phyloP scores from a whole-genome alignment of 176 grass and related monocot species.

The Leersia perrieri region DNA sequence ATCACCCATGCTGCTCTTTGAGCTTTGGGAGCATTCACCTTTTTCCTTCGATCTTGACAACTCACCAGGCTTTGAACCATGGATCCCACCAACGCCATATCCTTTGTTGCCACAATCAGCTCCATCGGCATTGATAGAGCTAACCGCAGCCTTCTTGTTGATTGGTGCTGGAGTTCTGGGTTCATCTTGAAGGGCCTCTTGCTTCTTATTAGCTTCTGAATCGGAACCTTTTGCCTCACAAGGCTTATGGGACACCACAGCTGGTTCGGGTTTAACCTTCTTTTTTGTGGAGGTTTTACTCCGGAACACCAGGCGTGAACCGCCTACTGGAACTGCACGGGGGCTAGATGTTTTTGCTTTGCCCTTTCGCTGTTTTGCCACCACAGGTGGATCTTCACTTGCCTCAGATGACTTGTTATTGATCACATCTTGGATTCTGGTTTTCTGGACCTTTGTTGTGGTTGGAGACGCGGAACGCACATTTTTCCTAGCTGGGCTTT shows the following conservation, averaged over 20 bases:
- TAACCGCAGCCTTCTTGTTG: constrained; percentile 36
- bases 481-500: constrained; percentile 46
- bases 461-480: constrained; percentile 47
- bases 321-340: constrained; percentile 44
- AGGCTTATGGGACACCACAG: constrained; percentile 28
- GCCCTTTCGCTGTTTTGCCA: constrained; percentile 58
- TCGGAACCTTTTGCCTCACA: constrained; percentile 41
- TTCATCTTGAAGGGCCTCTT: constrained; percentile 42
- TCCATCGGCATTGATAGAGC: not conserved
- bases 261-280: constrained; percentile 68
- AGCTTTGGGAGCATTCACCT: constrained; percentile 94
- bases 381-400: constrained; percentile 23
- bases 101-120: constrained; percentile 40
- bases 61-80: constrained; percentile 39
- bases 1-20: constrained; percentile 95
- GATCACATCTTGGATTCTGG: constrained; percentile 97
- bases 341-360: constrained; percentile 70
- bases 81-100: constrained; percentile 32
- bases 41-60: constrained; percentile 74
- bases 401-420: constrained; percentile 40
- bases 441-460: constrained; percentile 51
- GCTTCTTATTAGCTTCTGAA: constrained; percentile 26
- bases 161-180: constrained; percentile 39
- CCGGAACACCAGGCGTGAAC: constrained; percentile 58
- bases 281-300: constrained; percentile 69